Conservation (phyloP, 2,329 filamentous ascomycete species). For the Setomelanomma holmii region DNA sequence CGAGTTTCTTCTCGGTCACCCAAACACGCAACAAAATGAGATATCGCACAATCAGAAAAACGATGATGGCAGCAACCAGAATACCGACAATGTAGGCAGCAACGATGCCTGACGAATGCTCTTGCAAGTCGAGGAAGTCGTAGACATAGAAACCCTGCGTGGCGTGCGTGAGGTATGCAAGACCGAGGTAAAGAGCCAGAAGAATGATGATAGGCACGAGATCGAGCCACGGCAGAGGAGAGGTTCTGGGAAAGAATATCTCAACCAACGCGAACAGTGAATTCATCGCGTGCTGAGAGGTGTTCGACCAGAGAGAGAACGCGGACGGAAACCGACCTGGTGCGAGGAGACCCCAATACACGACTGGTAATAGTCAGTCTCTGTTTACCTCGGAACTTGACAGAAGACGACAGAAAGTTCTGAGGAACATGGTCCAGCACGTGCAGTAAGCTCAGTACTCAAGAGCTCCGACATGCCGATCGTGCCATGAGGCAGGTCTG, state of each 20-base stretch:
- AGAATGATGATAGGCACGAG: slow-evolving; percentile 73
- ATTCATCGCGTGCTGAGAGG: slow-evolving; percentile 80
- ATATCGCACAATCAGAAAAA: slow-evolving; percentile 53
- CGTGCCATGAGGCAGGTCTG: background rate
- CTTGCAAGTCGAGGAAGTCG: slow-evolving; percentile 70
- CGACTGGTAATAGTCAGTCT: slow-evolving; percentile 35
- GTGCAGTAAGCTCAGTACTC: background rate
- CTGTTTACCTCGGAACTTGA: slow-evolving; percentile 2
- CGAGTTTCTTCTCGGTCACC: slow-evolving; percentile 55
- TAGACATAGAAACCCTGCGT: slow-evolving; percentile 80
- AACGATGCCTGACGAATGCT: slow-evolving; percentile 61
- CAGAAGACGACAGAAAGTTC: too few species aligned
- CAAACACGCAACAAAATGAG: slow-evolving; percentile 48
- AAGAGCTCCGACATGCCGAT: background rate
- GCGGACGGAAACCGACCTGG: slow-evolving; percentile 40
- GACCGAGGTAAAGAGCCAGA: slow-evolving; percentile 72
- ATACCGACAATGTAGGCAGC: slow-evolving; percentile 68
- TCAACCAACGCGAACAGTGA: slow-evolving; percentile 77
- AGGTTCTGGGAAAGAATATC: slow-evolving; percentile 71
- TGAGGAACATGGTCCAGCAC: too few species aligned
- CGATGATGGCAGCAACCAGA: slow-evolving; percentile 46
- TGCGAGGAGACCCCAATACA: slow-evolving; percentile 53
- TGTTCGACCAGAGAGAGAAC: slow-evolving; percentile 62
- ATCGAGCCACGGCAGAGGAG: slow-evolving; percentile 69
- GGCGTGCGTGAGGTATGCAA: slow-evolving; percentile 76